These are phyloP conservation scores for Pseudogymnoascus sp. DNA, from an alignment of 2,329 filamentous ascomycete species.

Conservation along the genomic window DNA sequence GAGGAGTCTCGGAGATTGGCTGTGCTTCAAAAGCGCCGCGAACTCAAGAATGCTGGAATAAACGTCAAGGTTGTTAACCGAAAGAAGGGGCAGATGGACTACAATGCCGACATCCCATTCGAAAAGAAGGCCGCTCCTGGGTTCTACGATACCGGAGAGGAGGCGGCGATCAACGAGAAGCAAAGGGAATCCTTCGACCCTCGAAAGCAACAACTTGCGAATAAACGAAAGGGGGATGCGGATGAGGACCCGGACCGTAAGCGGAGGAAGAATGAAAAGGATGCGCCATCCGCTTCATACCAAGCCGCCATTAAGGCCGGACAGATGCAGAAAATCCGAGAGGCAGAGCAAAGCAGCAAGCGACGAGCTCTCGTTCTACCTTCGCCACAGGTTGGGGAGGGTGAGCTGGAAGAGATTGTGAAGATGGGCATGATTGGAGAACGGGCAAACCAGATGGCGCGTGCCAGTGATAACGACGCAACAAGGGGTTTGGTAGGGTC, in stretches of 20 bases:
- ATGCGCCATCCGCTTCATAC: constrained; percentile 65
- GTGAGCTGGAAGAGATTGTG: constrained; percentile 92
- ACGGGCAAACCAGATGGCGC: constrained; percentile 66
- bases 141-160: constrained; percentile 89
- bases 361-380: constrained; percentile 75
- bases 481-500: constrained; percentile 81
- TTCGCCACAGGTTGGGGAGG: constrained; percentile 82
- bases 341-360: constrained; percentile 96
- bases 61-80: constrained; percentile 91
- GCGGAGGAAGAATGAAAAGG: constrained; percentile 81
- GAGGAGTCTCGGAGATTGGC: constrained; percentile 89
- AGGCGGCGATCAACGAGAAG: constrained; percentile 70
- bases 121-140: constrained; percentile 83
- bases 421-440: constrained; percentile 97
- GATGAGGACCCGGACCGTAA: constrained; percentile 77
- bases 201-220: constrained; percentile 79
- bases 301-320: constrained; percentile 88
- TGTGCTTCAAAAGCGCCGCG: constrained; percentile 85
- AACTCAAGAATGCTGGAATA: constrained; percentile 95
- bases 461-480: constrained; percentile 72
- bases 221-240: constrained; percentile 86
- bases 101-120: constrained; percentile 97
- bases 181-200: constrained; percentile 84
- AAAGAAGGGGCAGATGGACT: constrained; percentile 97
- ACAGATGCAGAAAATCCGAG: constrained; percentile 86